Base-by-base conservation (phyloP, 2,329 filamentous ascomycete genomes). In the Xenosphaeropsis pyriputrescens region DNA sequence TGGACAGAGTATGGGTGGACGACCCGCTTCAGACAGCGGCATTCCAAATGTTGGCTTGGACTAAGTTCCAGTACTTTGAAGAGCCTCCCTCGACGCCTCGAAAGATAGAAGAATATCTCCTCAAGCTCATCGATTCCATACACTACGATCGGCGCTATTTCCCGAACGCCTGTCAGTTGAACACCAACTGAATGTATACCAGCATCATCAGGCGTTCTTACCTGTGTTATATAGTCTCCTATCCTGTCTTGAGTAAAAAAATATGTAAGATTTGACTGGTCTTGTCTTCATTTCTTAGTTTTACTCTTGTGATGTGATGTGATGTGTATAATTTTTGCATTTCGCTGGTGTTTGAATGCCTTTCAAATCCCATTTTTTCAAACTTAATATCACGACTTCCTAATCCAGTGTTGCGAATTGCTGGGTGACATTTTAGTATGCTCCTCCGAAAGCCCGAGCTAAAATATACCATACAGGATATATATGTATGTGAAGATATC, bases 1-100 rank as follows among this genome's bases (percentile, higher is more conserved):
- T 45, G 72, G 65, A 30, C 43, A 51, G 33, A 54, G 55, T 44
- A 41, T 41, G 29, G 41, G 39, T 35, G 48, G 47, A 13, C 22
- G 22, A 26, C 43, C 48, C 18, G 49, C 46, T 16, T 50, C 49
- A 30, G 53, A 55, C 26, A 54, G 48, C 41, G 50, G 50, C 29
- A 45, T 50, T 37, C 47, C 44, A 35, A 36, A 37, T 32, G 49
- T 50, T 42, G 45, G 50, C 22, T 47, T 57, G 32, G 54, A 57
- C 38, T 56, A 52, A 40, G 46, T 30, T 16, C 14, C 13, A 26
- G 26, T 33, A 16, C 16, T 29, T 26, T 36, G 32, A 33, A 37
- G 18, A 39, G 35, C 29, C 15, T 18, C 33, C 34, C 36, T 35
- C 39, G 18, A 36, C 18, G 41, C 38, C 40, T 41, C 34, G 18